These are phyloP conservation scores for Mycena sp. DNA, from an alignment of 1,284 basidiomycete species.

Conservation along the genomic window DNA sequence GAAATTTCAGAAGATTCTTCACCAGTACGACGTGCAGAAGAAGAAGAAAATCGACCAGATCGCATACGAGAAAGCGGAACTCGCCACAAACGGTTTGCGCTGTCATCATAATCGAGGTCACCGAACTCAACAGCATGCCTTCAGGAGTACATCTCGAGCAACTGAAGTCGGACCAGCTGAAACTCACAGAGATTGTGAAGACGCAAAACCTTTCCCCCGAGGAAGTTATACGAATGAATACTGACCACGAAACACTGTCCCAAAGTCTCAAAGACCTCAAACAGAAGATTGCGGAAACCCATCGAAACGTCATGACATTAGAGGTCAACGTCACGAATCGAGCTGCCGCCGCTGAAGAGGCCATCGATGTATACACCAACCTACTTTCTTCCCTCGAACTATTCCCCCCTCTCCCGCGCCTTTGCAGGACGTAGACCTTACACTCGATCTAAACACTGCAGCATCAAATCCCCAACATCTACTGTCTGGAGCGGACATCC, in stretches of 20 bases:
- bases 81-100: constrained; percentile 57
- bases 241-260: constrained; percentile 79
- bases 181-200: constrained; percentile 72
- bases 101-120: background rate
- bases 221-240: constrained; percentile 88
- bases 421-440: constrained; percentile 73
- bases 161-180: constrained; percentile 69
- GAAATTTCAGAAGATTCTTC: constrained; percentile 75
- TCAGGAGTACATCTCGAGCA: constrained; percentile 67
- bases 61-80: constrained; percentile 68
- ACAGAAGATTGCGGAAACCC: constrained; percentile 76
- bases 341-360: constrained; percentile 80
- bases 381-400: constrained; percentile 78
- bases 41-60: constrained; percentile 71
- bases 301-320: constrained; percentile 73
- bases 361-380: constrained; percentile 78
- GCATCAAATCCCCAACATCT: constrained; percentile 72
- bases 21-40: constrained; percentile 70
- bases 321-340: constrained; percentile 84
- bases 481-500: constrained; percentile 69
- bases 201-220: constrained; percentile 87
- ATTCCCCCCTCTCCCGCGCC: constrained; percentile 75
- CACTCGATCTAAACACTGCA: constrained; percentile 79
- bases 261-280: constrained; percentile 80
- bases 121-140: constrained; percentile 8